Evolutionary conservation across 2,329 filamentous ascomycete genomes (phyloP).

Genomic region (Biscogniauxia marginata): DNA sequence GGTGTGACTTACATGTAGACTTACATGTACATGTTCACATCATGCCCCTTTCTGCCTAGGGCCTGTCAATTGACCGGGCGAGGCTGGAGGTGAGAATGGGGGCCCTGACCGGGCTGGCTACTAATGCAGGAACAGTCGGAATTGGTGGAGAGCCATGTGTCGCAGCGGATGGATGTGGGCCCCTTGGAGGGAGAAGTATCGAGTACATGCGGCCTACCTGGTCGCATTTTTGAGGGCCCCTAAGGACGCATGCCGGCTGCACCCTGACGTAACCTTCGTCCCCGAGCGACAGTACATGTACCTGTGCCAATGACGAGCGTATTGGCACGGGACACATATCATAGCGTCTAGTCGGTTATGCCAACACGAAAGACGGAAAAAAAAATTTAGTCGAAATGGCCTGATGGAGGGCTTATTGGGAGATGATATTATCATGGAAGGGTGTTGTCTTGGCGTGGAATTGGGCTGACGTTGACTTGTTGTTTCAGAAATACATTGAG

Average conservation of each 20-base stretch:
- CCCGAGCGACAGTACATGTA: not conserved
- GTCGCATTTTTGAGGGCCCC: not conserved
- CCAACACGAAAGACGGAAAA: not conserved
- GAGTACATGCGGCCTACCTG: constrained; percentile 3
- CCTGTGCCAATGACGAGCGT: not conserved
- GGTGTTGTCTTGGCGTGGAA: not conserved
- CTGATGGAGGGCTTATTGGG: not conserved
- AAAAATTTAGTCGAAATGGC: not conserved
- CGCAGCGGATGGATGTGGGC: not conserved
- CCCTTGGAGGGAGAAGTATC: not conserved
- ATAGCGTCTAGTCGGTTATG: not conserved
- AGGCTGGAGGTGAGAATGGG: constrained; percentile 5
- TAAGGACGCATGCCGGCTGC: not conserved
- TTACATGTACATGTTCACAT: not conserved
- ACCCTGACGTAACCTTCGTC: not conserved
- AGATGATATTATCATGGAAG: not conserved
- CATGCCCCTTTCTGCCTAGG: not conserved
- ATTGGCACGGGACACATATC: not conserved
- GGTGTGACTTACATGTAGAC: not conserved
- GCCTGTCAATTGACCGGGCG: not conserved
- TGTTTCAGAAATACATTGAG: not conserved
- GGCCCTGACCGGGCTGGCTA: constrained; percentile 4
- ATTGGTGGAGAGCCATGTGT: constrained; percentile 27
- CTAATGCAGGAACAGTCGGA: constrained; percentile 28
- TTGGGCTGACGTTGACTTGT: not conserved